Conservation (phyloP, 352 stramenopile genomes). For the Globisporangium irregulare region DNA sequence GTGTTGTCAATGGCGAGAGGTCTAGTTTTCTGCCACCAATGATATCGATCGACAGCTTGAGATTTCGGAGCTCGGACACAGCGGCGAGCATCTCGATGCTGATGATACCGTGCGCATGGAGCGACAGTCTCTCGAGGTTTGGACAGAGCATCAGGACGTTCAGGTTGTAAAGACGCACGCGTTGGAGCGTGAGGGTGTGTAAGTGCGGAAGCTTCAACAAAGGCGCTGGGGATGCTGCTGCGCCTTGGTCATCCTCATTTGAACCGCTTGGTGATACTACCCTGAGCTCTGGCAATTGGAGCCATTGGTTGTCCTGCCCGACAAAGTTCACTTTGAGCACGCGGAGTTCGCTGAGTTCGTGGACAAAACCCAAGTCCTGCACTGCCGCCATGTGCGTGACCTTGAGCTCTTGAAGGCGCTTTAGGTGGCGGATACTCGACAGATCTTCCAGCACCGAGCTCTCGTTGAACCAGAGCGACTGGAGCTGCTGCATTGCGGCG, state of each 20-base stretch:
- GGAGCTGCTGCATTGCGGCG: background rate
- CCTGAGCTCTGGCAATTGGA: background rate
- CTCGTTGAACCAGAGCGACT: slow-evolving; percentile 3
- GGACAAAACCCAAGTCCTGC: background rate
- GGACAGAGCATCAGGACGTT: slow-evolving; percentile 1
- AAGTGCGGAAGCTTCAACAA: background rate
- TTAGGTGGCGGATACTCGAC: background rate
- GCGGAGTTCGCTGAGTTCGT: background rate
- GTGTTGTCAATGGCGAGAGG: background rate
- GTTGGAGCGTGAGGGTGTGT: background rate
- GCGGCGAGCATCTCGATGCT: slow-evolving; percentile 3
- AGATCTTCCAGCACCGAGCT: background rate
- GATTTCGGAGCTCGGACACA: background rate
- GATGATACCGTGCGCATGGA: background rate
- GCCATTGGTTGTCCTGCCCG: background rate
- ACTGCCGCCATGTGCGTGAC: background rate
- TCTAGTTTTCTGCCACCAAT: background rate
- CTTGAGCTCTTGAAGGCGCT: background rate
- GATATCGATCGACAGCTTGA: slow-evolving; percentile 4
- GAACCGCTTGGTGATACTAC: background rate
- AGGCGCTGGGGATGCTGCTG: background rate
- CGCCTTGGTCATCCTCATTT: background rate
- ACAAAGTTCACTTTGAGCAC: slow-evolving; percentile 7
- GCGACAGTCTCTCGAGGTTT: background rate
- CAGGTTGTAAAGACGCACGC: background rate